Percentiles rank a stretch among this genome's conserved stretches.
phyloP scores from a whole-genome alignment of 345 rosid genomes.

The Carallia brachiata region DNA sequence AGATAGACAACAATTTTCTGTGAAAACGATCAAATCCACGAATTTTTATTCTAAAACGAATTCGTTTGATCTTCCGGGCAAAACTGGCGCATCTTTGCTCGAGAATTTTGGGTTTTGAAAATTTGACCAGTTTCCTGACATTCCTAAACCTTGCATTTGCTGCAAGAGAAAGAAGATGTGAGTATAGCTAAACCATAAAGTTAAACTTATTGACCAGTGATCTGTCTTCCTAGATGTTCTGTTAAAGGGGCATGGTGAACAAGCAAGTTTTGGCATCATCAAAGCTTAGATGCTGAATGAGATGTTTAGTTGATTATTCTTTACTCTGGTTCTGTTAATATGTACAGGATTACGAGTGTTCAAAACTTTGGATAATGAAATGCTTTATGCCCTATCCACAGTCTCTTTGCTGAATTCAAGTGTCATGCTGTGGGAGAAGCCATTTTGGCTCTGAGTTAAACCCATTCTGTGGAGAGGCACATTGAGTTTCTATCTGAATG shows the following conservation, averaged over 20 bases:
- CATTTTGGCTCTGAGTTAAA: too few relatives aligned
- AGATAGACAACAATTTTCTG: conserved; percentile 47
- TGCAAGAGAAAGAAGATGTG: conserved; percentile 16
- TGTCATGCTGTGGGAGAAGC: too few relatives aligned
- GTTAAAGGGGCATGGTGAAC: too few relatives aligned
- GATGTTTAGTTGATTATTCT: neutral
- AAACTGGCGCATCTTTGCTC: conserved; percentile 47
- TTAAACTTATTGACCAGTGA: too few relatives aligned
- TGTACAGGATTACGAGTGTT: too few relatives aligned
- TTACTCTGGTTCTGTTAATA: too few relatives aligned
- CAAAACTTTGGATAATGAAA: too few relatives aligned
- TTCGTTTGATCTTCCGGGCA: conserved; percentile 49
- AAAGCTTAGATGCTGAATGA: neutral
- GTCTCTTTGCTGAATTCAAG: too few relatives aligned
- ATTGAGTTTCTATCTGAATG: neutral
- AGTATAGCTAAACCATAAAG: neutral
- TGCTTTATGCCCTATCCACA: too few relatives aligned
- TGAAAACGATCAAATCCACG: conserved; percentile 58
- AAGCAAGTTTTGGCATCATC: neutral
- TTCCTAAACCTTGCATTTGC: conserved; percentile 39
- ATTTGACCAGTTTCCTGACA: conserved; percentile 35
- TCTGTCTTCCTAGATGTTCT: too few relatives aligned
- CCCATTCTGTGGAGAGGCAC: neutral
- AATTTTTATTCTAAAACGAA: conserved; percentile 60
- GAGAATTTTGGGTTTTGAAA: conserved; percentile 40